Evolutionary conservation across 352 stramenopile genomes (phyloP), one percentile per base, ranked within the genome.

Genomic region (Pythium sukuiense): DNA sequence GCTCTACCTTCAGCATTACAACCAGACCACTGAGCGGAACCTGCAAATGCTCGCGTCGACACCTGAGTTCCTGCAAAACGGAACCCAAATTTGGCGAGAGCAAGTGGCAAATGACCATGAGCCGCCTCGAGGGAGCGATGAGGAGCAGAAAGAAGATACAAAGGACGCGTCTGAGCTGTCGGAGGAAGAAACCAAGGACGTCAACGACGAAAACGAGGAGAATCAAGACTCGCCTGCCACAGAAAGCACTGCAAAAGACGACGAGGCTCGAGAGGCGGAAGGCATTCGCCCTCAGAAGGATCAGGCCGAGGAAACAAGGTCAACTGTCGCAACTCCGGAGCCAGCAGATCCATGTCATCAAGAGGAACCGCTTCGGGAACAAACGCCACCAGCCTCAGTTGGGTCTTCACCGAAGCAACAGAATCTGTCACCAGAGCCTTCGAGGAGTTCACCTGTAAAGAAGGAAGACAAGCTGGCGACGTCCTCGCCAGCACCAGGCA

Each of bases 1-100:
- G 45, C 66, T 82, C 14, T 90, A 89, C 55, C 84, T 81, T 48
- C 67, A 81, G 11, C 80, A 87, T 46, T 41, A 83, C 32, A 73
- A 76, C 48, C 48, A 81, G 32, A 69, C 65, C 1, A 76, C 80
- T 18, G 81, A 86, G 65, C 73, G 76, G 18, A 90, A 92, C 24
- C 66, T 84, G 29, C 70, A 83, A 30, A 70, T 75, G 8, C 71
- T 90, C 9, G 80, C 76, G 43, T 72, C 72, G 12, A 79, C 66
- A 9, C 72, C 85, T 37, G 71, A 79, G 16, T 88, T 88, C 9
- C 65, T 90, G 50, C 18, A 68, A 0, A 67, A 75, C 2, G 80
- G 77, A 41, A 68, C 67, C 2, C 55, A 67, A 11, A 55, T 77
- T 2, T 92, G 81, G 81, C 76, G 67, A 59, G 76, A 71, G 56